Conservation (phyloP, 2,329 filamentous ascomycete genomes). For the Stemphylium beticola region DNA sequence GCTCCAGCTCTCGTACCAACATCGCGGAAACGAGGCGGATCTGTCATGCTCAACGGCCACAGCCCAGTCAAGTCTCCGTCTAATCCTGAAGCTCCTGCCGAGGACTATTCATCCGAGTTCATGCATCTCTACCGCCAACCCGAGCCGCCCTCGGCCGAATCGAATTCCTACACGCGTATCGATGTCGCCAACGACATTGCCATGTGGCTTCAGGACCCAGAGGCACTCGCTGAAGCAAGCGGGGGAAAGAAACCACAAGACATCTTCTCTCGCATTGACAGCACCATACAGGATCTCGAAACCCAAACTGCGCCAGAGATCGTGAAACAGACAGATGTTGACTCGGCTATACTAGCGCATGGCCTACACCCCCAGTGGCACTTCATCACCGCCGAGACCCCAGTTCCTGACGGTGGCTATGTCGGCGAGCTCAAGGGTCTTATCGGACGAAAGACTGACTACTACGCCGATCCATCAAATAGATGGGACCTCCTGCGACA, state of each 20-base stretch:
- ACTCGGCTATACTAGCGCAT: constrained; percentile 55
- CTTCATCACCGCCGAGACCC: constrained; percentile 63
- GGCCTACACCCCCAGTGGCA: constrained; percentile 73
- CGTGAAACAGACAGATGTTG: constrained; percentile 59
- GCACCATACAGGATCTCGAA: constrained; percentile 60
- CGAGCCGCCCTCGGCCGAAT: constrained; percentile 61
- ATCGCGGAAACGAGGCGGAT: constrained; percentile 66
- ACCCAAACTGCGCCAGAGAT: constrained; percentile 59
- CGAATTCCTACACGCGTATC: constrained; percentile 80
- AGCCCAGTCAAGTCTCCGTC: constrained; percentile 81
- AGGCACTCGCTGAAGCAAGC: constrained; percentile 70
- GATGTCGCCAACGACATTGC: constrained; percentile 76
- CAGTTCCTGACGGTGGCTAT: constrained; percentile 59
- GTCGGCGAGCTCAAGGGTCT: constrained; percentile 74
- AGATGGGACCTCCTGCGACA: constrained; percentile 57
- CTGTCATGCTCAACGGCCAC: constrained; percentile 64
- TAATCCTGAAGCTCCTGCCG: constrained; percentile 68
- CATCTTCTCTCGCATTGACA: constrained; percentile 70
- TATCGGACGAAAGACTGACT: constrained; percentile 56
- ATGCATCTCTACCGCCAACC: constrained; percentile 74
- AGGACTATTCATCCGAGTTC: constrained; percentile 78
- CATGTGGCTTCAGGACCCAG: constrained; percentile 77
- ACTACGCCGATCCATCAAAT: constrained; percentile 53
- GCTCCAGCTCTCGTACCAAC: constrained; percentile 70
- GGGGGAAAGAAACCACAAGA: constrained; percentile 68